phyloP scores from a whole-genome alignment of 345 rosid species.

The Bruguiera parviflora region DNA sequence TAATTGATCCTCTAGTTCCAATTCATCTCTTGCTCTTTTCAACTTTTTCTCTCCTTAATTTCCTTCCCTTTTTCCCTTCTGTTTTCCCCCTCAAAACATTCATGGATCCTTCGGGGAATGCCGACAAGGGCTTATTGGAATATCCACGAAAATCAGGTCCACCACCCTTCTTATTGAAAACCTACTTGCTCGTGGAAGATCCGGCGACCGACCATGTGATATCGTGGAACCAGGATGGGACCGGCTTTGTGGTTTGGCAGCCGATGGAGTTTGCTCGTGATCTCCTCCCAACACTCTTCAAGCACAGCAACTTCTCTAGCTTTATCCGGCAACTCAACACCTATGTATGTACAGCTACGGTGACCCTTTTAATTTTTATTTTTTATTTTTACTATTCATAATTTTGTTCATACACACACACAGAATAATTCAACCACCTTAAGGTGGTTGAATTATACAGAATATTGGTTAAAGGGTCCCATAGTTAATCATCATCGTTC shows the following conservation, averaged over 20 bases:
- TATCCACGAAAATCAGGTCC: slow-evolving; percentile 45
- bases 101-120: too few species aligned
- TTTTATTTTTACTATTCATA: background rate
- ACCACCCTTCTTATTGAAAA: slow-evolving; percentile 67
- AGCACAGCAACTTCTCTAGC: slow-evolving; percentile 92
- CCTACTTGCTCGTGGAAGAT: slow-evolving; percentile 76
- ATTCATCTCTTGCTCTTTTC: background rate
- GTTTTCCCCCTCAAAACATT: background rate
- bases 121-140: slow-evolving; percentile 16
- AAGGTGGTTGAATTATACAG: too few species aligned
- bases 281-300: slow-evolving; percentile 77
- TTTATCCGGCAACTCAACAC: slow-evolving; percentile 90
- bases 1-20: background rate
- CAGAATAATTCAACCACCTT: too few species aligned
- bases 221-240: slow-evolving; percentile 74
- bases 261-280: slow-evolving; percentile 77
- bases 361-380: background rate
- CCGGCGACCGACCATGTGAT: slow-evolving; percentile 60
- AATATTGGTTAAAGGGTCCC: too few species aligned
- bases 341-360: slow-evolving; percentile 46
- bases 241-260: slow-evolving; percentile 77
- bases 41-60: background rate
- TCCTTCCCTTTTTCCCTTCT: background rate
- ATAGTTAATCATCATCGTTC: too few species aligned
- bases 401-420: background rate